Conservation (phyloP, 1,139 yeast genomes). For the Yamadazyma songkhlaensis region DNA sequence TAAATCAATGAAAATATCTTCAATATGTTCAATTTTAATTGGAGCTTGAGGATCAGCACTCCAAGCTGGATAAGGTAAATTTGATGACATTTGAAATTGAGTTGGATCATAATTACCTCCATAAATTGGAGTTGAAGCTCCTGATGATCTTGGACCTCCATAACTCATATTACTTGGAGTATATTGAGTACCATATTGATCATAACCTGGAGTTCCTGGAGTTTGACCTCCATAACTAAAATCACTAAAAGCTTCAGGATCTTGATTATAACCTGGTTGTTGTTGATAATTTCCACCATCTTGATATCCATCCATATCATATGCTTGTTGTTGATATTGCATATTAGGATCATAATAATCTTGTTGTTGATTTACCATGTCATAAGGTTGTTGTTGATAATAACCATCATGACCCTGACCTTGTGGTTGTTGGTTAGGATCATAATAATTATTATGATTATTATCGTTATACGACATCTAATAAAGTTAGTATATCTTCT, state of each 20-base stretch:
- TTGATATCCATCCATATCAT: slow-evolving; percentile 48
- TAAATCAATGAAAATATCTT: slow-evolving; percentile 86
- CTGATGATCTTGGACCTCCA: slow-evolving; percentile 83
- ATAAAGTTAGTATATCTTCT: slow-evolving; percentile 20
- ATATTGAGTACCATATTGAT: slow-evolving; percentile 76
- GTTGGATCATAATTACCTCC: slow-evolving; percentile 75
- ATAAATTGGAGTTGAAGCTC: slow-evolving; percentile 94
- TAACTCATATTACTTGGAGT: slow-evolving; percentile 83
- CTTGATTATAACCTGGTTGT: slow-evolving; percentile 50
- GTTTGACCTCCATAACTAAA: slow-evolving; percentile 72
- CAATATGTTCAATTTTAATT: slow-evolving; percentile 76
- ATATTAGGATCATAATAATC: slow-evolving; percentile 48
- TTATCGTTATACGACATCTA: slow-evolving; percentile 56
- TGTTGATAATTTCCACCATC: slow-evolving; percentile 44
- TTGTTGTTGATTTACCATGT: slow-evolving; percentile 27
- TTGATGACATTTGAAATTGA: slow-evolving; percentile 57
- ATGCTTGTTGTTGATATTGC: slow-evolving; percentile 54
- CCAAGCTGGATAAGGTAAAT: slow-evolving; percentile 92
- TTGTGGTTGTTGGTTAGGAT: slow-evolving; percentile 36
- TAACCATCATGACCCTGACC: slow-evolving; percentile 37
- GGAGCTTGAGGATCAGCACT: slow-evolving; percentile 89
- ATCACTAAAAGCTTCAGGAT: slow-evolving; percentile 76
- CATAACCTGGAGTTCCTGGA: slow-evolving; percentile 67
- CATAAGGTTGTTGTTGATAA: slow-evolving; percentile 48
- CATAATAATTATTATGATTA: slow-evolving; percentile 44